phyloP scores from a whole-genome alignment of 169 alveolate genomes.

The Cryptosporidium bovis region DNA sequence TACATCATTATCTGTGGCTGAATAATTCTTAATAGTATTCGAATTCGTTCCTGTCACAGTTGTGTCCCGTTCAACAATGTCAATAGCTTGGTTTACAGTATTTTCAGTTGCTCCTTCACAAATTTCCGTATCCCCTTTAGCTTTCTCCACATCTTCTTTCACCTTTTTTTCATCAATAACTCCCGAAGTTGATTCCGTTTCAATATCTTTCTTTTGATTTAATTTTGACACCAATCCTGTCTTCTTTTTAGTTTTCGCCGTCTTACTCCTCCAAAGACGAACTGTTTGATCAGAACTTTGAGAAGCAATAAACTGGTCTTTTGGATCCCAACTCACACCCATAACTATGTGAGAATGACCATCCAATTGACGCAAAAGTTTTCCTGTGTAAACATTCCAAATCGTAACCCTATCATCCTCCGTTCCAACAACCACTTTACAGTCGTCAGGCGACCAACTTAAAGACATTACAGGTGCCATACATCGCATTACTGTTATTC shows the following conservation, averaged over 20 bases:
- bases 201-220: neutral
- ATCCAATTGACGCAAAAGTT: slow-evolving; percentile 62
- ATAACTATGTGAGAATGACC: slow-evolving; percentile 63
- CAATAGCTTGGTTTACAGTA: neutral
- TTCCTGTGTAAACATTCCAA: slow-evolving; percentile 65
- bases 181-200: neutral
- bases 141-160: neutral
- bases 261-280: slow-evolving; percentile 59
- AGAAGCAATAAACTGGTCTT: slow-evolving; percentile 85
- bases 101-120: slow-evolving; percentile 5
- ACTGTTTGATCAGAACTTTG: slow-evolving; percentile 86
- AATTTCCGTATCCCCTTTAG: slow-evolving; percentile 5
- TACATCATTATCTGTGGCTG: slow-evolving; percentile 4
- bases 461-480: slow-evolving; percentile 71
- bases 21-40: neutral
- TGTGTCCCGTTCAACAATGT: neutral
- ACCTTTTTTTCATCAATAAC: slow-evolving; percentile 19
- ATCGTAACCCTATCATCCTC: slow-evolving; percentile 70
- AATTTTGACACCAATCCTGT: slow-evolving; percentile 28
- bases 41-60: neutral
- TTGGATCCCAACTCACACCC: slow-evolving; percentile 74
- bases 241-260: slow-evolving; percentile 42
- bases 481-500: slow-evolving; percentile 60
- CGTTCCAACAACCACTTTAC: slow-evolving; percentile 59
- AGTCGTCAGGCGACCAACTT: slow-evolving; percentile 71